Evolutionary conservation across 306 rosid genomes (phyloP), one percentile per base, ranked within the genome.

Genomic region (Mimosa pudica): DNA sequence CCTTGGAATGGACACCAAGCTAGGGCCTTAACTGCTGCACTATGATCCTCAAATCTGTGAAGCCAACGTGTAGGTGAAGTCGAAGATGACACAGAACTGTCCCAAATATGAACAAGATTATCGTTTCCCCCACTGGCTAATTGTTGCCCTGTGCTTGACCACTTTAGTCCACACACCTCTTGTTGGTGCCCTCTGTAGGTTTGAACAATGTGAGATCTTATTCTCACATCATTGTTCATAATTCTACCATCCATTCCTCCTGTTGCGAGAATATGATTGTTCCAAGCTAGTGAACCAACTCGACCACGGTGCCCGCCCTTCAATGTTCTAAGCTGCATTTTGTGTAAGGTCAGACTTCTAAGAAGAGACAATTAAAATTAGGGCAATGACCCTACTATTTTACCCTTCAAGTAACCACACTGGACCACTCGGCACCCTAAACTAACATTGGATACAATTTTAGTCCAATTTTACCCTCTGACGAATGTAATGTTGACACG

Each of bases 1-100:
- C 88, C 79, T 82, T 87, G 94, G 85, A 90, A 90, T 38, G 94
- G 92, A 46, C 90, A 88, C 94, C 92, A 90, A 32, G 89, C 89
- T 7, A 90, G 90, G 46, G 94, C 94, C 65, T 86, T 88, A 2
- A 90, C 90, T 1, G 92, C 90, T 16, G 94, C 88, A 8, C 84
- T 88, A 55, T 88, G 92, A 14, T 90, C 89, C 70, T 86, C 86
- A 32, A 88, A 82, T 76, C 89, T 82, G 80, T 90, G 91, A 79
- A 90, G 89, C 90, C 92, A 90, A 68, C 84, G 90, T 4, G 89
- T 88, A 3, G 86, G 63, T 36, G 89, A 83, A 48, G 79, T 84
- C 7, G 90, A 86, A 79, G 94, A 86, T 13, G 93, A 78, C 79
- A 57, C 76, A 12, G 90, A 84, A 48, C 85, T 80, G 67, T 88